A percentile compares a stretch with the other conserved stretches of the same genome.
These are phyloP conservation scores for Pisolithus sp. DNA, from an alignment of 768 basidiomycete species.

Conservation along the genomic window DNA sequence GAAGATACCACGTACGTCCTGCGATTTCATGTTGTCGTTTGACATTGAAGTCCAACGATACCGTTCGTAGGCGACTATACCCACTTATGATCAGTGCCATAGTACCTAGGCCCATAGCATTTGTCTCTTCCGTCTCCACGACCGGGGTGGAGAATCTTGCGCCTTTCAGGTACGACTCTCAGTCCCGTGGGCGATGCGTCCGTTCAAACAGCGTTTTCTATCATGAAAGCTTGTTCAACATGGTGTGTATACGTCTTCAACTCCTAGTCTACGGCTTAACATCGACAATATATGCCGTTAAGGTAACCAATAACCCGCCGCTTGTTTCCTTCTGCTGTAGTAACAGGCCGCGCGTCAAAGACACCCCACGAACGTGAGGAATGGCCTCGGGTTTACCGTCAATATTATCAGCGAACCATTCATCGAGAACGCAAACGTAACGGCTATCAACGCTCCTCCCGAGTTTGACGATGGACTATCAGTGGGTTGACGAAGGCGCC, in stretches of 20 bases:
- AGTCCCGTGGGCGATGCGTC: not conserved
- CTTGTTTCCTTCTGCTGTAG: conserved; percentile 33
- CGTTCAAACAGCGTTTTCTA: not conserved
- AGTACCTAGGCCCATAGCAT: conserved; percentile 41
- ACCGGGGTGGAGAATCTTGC: conserved; percentile 36
- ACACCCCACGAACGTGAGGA: conserved; percentile 43
- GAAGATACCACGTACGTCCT: conserved; percentile 21
- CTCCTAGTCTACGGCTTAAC: not conserved
- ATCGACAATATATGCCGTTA: not conserved
- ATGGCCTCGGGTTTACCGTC: conserved; percentile 42
- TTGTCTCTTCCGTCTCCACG: conserved; percentile 32
- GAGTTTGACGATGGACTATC: conserved; percentile 34
- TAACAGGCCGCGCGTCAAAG: conserved; percentile 26
- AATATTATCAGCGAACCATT: conserved; percentile 53
- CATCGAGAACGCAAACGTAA: conserved; percentile 32
- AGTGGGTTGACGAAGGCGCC: conserved; percentile 37
- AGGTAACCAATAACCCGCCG: conserved; percentile 20
- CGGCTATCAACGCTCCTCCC: conserved; percentile 32
- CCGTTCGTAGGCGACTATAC: conserved; percentile 22
- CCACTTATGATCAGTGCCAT: conserved; percentile 33
- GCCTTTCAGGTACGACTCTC: conserved; percentile 31
- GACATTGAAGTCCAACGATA: too few relatives aligned
- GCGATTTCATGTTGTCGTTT: not conserved
- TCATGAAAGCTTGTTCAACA: conserved; percentile 22
- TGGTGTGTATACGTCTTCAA: conserved; percentile 5